A percentile compares a stretch with the other conserved stretches of the same genome.
These are phyloP conservation scores for Saturnispora quitensis DNA, from an alignment of 805 yeast species.

Conservation along the genomic window DNA sequence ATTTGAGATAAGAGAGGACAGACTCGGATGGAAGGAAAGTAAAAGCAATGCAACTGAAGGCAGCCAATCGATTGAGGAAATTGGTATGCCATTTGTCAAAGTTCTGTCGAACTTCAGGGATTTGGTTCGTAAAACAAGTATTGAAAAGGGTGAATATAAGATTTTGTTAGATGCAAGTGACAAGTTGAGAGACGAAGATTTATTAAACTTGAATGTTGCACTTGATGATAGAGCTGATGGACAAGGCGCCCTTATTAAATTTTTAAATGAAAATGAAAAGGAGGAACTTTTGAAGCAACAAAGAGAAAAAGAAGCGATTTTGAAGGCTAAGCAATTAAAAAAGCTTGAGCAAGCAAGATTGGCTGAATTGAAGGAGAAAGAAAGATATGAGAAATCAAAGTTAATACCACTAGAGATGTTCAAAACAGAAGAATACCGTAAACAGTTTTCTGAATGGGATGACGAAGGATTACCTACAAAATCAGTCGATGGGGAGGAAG, in stretches of 20 bases:
- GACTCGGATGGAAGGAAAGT: constrained; percentile 70
- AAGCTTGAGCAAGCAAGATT: constrained; percentile 52
- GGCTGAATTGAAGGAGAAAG: constrained; percentile 55
- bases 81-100: constrained; percentile 71
- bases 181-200: constrained; percentile 57
- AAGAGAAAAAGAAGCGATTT: constrained; percentile 45
- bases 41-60: constrained; percentile 10
- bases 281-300: constrained; percentile 53
- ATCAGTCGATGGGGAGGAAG: constrained; percentile 68
- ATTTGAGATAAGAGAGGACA: constrained; percentile 58
- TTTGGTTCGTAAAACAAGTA: constrained; percentile 65
- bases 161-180: constrained; percentile 67
- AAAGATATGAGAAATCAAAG: constrained; percentile 57
- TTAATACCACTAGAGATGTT: constrained; percentile 68
- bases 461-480: constrained; percentile 74
- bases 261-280: constrained; percentile 61
- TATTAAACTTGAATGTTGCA: constrained; percentile 69
- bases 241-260: constrained; percentile 74
- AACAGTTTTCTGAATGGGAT: constrained; percentile 66
- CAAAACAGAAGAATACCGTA: constrained; percentile 34
- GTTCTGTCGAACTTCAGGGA: constrained; percentile 77
- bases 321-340: constrained; percentile 30
- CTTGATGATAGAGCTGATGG: constrained; percentile 81
- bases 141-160: constrained; percentile 41
- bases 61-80: constrained; percentile 44